These are phyloP conservation scores for Cucumis sativus DNA, from an alignment of 306 rosid species.

Conservation along the genomic window DNA sequence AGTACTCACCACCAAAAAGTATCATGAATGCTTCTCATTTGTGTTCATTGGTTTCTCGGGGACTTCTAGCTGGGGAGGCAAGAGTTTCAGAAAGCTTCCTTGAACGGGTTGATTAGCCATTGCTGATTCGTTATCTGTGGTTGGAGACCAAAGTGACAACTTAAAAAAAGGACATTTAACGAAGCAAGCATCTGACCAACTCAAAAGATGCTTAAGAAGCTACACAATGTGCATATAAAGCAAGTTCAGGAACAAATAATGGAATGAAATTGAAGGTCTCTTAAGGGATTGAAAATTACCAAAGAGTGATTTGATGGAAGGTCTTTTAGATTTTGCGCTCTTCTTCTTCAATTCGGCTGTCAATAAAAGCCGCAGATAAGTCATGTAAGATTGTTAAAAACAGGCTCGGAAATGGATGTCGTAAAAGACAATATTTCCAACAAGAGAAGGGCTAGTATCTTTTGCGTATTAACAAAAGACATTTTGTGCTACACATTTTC, in stretches of 20 bases:
- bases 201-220: background rate
- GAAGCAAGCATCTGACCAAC: background rate
- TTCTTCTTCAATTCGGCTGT: slow-evolving; percentile 97
- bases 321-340: slow-evolving; percentile 73
- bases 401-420: slow-evolving; percentile 2
- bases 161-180: background rate
- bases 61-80: slow-evolving; percentile 62
- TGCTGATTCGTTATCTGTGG: slow-evolving; percentile 67
- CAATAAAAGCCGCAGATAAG: background rate
- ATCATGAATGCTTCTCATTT: slow-evolving; percentile 22
- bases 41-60: slow-evolving; percentile 50
- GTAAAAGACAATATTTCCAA: background rate
- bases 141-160: background rate
- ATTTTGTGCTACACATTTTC: background rate
- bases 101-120: slow-evolving; percentile 41
- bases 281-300: slow-evolving; percentile 29
- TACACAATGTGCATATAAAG: background rate
- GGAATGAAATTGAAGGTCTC: background rate
- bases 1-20: background rate
- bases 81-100: slow-evolving; percentile 73
- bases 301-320: slow-evolving; percentile 82
- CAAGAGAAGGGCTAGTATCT: too few relatives aligned
- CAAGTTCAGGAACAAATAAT: background rate
- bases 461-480: background rate
- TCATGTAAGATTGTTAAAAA: background rate